phyloP scores from a whole-genome alignment of 805 yeast species.

The Grigorovia transvaalensis region DNA sequence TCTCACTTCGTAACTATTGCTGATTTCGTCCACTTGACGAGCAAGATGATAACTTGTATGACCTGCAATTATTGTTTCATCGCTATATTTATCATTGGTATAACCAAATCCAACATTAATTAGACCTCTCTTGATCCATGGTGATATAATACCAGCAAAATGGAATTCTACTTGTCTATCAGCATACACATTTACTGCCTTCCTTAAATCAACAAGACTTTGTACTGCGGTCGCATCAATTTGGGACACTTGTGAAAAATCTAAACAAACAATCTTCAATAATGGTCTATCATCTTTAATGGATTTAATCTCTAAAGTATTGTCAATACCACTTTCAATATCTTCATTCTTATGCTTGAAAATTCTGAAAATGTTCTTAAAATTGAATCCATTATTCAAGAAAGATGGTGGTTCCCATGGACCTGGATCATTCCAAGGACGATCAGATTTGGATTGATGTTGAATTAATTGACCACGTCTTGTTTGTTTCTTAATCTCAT shows the following conservation, averaged over 20 bases:
- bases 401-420: slow-evolving; percentile 33
- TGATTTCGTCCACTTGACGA: slow-evolving; percentile 11
- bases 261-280: slow-evolving; percentile 64
- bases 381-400: slow-evolving; percentile 10
- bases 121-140: slow-evolving; percentile 78
- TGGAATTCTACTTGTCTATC: slow-evolving; percentile 83
- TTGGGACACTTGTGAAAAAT: slow-evolving; percentile 66
- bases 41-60: slow-evolving; percentile 26
- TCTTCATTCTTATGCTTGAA: too few species aligned
- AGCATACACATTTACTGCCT: slow-evolving; percentile 60
- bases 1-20: slow-evolving; percentile 12
- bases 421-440: slow-evolving; percentile 92
- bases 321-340: background rate
- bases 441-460: slow-evolving; percentile 34
- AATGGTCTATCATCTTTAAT: slow-evolving; percentile 48
- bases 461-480: slow-evolving; percentile 43
- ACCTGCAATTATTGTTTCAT: slow-evolving; percentile 25
- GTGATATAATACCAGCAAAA: slow-evolving; percentile 72
- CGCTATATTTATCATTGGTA: slow-evolving; percentile 32
- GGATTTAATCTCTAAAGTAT: slow-evolving; percentile 1
- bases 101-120: slow-evolving; percentile 70
- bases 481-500: slow-evolving; percentile 52
- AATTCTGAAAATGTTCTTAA: background rate
- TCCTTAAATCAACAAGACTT: slow-evolving; percentile 63
- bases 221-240: slow-evolving; percentile 76